Evolutionary conservation across 1,284 basidiomycete genomes (phyloP).

Genomic region (Cerioporus squamosus): DNA sequence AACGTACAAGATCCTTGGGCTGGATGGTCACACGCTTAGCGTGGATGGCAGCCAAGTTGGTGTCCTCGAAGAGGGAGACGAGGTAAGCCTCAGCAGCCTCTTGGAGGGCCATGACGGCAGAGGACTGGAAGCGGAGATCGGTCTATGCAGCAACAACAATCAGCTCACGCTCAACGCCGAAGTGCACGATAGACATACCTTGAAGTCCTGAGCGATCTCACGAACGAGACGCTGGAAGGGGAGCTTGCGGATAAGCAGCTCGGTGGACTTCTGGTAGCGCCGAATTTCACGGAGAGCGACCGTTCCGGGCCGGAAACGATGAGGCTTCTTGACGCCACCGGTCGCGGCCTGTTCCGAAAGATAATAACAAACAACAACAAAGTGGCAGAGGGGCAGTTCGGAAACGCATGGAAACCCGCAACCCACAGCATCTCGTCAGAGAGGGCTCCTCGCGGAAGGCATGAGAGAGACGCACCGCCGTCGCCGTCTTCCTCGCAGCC

Average conservation of each 20-base stretch:
- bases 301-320: slow-evolving; percentile 97
- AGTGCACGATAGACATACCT: slow-evolving; percentile 55
- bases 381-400: slow-evolving; percentile 16
- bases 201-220: slow-evolving; percentile 97
- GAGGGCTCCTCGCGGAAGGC: slow-evolving; percentile 9
- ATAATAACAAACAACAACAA: slow-evolving; percentile 28
- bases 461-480: slow-evolving; percentile 56
- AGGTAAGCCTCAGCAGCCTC: slow-evolving; percentile 98
- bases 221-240: slow-evolving; percentile 95
- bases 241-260: slow-evolving; percentile 94
- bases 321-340: slow-evolving; percentile 98
- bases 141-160: slow-evolving; percentile 49
- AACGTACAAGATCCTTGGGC: slow-evolving; percentile 75
- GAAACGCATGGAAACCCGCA: slow-evolving; percentile 26
- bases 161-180: slow-evolving; percentile 3
- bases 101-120: slow-evolving; percentile 94
- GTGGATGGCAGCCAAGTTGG: slow-evolving; percentile 92
- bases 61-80: slow-evolving; percentile 93
- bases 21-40: slow-evolving; percentile 92
- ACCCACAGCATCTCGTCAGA: slow-evolving; percentile 27
- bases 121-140: slow-evolving; percentile 97
- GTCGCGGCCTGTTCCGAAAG: slow-evolving; percentile 64
- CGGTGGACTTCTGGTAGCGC: slow-evolving; percentile 97
- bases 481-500: slow-evolving; percentile 81
- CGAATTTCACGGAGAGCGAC: slow-evolving; percentile 98